Evolutionary conservation across 148 eudicot species (phyloP), one percentile per base, ranked within the genome.

Genomic region (Cornus suecica): DNA sequence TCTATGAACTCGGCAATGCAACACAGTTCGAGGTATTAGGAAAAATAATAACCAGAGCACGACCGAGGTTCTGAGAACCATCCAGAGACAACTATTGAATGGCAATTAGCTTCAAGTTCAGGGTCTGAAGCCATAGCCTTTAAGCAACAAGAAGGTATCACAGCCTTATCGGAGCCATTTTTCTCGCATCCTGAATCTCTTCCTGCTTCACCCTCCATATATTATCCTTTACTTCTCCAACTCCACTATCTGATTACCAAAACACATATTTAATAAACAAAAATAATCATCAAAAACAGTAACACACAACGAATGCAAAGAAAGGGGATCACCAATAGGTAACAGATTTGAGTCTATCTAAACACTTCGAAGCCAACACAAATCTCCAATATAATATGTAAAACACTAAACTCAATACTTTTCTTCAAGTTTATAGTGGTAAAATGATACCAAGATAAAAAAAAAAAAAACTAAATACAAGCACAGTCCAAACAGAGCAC

Each of bases 31-130:
- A 32, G 23, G 70, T 42, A 67, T 27, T 24, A 29, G 60, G 69
- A 77, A 37, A 74, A 31, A 81, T 71, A 84, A 84, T 83, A 66
- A 94, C 97, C 96, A 64, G 89, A 77, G 66, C 80, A 68, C 34
- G 83, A 84, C 79, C 26, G 88, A 65, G 65, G 70, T 82, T 93
- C 86, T 8, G 99, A 91, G 85, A 95, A 95, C 99, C 99, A 95
- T 81, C 99, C 99, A 1, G 99, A 90, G 79, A 95, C 90, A 66
- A 95, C 97, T 18, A 97, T 95, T 52, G 97, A 83, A 78, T 94
- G 96, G 78, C 97, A 91, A 65, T 83, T 88, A 72, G 94, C 92
- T 73, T 83, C 94, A 27, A 86, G 74, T 79, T 90, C 97, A 73
- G 91, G 89, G 29, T 76, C 84, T 10, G 86, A 84, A 61, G 86